Percentiles rank a stretch among this genome's conserved stretches.
Conservation (phyloP, 768 basidiomycete genomes). For the Termitomyces bulborhizus region DNA sequence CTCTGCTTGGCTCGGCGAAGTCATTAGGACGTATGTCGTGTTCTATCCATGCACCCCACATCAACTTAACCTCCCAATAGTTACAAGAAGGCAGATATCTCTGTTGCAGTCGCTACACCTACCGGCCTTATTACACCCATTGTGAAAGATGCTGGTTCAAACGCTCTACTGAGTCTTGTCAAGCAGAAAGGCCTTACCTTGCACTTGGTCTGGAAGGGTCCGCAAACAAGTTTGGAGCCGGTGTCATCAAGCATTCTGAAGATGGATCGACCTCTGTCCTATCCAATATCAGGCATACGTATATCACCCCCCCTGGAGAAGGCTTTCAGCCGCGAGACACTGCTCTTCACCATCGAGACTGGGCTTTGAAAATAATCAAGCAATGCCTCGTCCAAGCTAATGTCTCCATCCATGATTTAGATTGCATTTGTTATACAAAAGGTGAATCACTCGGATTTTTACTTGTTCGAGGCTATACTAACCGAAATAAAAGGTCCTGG, state of each 20-base stretch:
- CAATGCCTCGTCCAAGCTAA: conserved; percentile 66
- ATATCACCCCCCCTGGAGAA: conserved; percentile 96
- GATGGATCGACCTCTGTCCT: conserved; percentile 73
- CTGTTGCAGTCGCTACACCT: conserved; percentile 93
- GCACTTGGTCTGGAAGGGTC: conserved; percentile 98
- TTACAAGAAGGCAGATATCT: conserved; percentile 97
- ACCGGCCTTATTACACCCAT: conserved; percentile 97
- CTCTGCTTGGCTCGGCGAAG: conserved; percentile 95
- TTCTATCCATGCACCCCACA: background rate
- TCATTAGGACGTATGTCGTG: conserved; percentile 82
- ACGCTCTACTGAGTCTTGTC: conserved; percentile 27
- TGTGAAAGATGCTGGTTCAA: conserved; percentile 85
- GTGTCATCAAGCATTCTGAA: conserved; percentile 78
- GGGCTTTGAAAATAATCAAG: conserved; percentile 78
- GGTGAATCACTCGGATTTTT: conserved; percentile 41
- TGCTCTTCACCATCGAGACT: conserved; percentile 92
- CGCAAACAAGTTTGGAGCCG: conserved; percentile 96
- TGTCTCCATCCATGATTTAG: conserved; percentile 69
- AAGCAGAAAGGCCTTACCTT: conserved; percentile 57
- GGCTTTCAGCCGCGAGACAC: conserved; percentile 96
- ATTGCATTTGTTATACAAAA: conserved; percentile 97
- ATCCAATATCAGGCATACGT: conserved; percentile 95
- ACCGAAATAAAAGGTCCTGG: conserved; percentile 69
- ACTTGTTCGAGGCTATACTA: background rate
- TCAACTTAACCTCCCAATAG: conserved; percentile 27